These are phyloP conservation scores for Ogataea paraovalis DNA, from an alignment of 805 yeast species.

Conservation along the genomic window DNA sequence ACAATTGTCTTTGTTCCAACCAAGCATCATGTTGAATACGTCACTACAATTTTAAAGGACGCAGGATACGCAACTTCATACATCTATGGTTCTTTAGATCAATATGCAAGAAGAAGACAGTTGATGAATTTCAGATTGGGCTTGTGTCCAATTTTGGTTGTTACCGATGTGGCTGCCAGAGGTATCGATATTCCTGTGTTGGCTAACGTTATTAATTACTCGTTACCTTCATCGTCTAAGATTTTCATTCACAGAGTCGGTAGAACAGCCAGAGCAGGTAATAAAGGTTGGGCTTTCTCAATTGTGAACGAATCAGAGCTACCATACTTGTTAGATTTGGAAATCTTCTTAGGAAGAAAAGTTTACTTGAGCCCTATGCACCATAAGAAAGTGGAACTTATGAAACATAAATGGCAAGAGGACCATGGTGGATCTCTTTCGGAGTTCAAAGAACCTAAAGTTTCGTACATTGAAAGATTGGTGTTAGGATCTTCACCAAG, in stretches of 20 bases:
- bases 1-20: conserved; percentile 96
- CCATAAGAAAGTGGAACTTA: conserved; percentile 52
- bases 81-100: conserved; percentile 93
- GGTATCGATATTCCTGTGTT: conserved; percentile 97
- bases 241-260: conserved; percentile 97
- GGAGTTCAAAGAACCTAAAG: conserved; percentile 47
- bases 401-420: conserved; percentile 43
- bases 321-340: conserved; percentile 87
- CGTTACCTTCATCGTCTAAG: conserved; percentile 88
- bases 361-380: conserved; percentile 67
- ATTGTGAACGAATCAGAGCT: conserved; percentile 80
- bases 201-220: conserved; percentile 89
- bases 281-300: conserved; percentile 96
- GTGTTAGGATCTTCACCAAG: conserved; percentile 85
- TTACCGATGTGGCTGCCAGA: conserved; percentile 97
- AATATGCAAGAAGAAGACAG: conserved; percentile 89
- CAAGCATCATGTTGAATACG: conserved; percentile 94
- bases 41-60: conserved; percentile 62
- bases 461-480: conserved; percentile 69
- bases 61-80: conserved; percentile 84
- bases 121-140: conserved; percentile 82
- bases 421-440: conserved; percentile 26
- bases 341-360: conserved; percentile 82
- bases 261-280: conserved; percentile 99
- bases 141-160: conserved; percentile 80